These are phyloP conservation scores for Penicillium sp. DNA, from an alignment of 2,329 filamentous ascomycete species.

Conservation along the genomic window DNA sequence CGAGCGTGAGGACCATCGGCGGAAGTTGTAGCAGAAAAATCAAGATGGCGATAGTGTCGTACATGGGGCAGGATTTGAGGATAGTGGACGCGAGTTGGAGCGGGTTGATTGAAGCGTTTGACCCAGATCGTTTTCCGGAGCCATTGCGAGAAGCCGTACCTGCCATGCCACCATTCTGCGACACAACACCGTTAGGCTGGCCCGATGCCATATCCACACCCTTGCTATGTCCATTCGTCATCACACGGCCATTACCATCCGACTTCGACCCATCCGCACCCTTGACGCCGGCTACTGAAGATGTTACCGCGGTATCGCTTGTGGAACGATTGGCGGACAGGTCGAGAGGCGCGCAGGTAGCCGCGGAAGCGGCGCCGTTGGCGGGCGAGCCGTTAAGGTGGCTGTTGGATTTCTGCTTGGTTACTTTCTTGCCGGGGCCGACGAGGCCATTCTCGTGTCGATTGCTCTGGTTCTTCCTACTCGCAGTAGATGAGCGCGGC, in stretches of 20 bases:
- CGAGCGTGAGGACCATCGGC: conserved; percentile 79
- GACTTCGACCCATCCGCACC: conserved; percentile 31
- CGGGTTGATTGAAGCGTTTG: conserved; percentile 61
- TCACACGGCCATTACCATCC: conserved; percentile 36
- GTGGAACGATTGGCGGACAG: conserved; percentile 40
- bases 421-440: conserved; percentile 70
- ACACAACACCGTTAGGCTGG: conserved; percentile 31
- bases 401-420: conserved; percentile 57
- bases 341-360: conserved; percentile 39
- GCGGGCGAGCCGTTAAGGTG: conserved; percentile 54
- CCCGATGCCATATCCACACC: conserved; percentile 37
- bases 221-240: conserved; percentile 39
- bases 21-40: conserved; percentile 93
- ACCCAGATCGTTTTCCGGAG: conserved; percentile 36
- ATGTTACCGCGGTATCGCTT: conserved; percentile 34
- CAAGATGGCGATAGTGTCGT: conserved; percentile 93
- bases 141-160: conserved; percentile 33
- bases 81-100: conserved; percentile 81
- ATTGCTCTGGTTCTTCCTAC: conserved; percentile 63
- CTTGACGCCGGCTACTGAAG: conserved; percentile 28
- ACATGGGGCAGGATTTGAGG: conserved; percentile 82
- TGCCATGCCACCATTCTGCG: conserved; percentile 32
- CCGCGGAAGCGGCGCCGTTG: conserved; percentile 41
- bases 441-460: conserved; percentile 87
- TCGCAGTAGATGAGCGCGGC: conserved; percentile 50